Percentiles rank a stretch among this genome's conserved stretches.
phyloP scores from a whole-genome alignment of 306 rosid genomes.

The Morella rubra region DNA sequence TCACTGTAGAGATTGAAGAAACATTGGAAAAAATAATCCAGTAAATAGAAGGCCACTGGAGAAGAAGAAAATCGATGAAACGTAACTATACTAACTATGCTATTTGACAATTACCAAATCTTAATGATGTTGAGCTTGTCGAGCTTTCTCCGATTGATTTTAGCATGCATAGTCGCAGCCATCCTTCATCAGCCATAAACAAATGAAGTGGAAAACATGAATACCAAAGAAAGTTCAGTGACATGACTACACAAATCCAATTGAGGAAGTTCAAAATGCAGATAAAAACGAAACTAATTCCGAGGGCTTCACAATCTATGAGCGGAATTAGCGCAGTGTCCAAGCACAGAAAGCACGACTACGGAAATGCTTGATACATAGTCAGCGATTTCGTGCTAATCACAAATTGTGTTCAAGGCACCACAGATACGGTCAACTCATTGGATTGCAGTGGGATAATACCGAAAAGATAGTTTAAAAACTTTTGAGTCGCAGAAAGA shows the following conservation, averaged over 20 bases:
- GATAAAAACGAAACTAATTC: neutral
- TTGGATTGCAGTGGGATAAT: no score
- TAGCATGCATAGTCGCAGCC: constrained; percentile 62
- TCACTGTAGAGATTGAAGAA: constrained; percentile 44
- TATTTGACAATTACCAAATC: constrained; percentile 52
- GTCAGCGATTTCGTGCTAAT: neutral
- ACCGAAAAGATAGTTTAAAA: no score
- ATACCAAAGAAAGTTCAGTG: neutral
- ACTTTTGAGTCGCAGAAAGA: no score
- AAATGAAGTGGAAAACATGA: neutral
- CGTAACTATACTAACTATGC: neutral
- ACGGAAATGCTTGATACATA: neutral
- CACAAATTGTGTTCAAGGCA: neutral
- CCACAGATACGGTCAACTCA: no score
- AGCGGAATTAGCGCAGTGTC: neutral
- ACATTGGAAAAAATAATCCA: neutral
- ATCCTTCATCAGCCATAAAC: constrained; percentile 29
- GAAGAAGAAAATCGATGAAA: neutral
- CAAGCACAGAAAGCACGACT: neutral
- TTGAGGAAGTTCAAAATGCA: neutral
- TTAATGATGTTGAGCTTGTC: constrained; percentile 61
- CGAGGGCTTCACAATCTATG: constrained; percentile 1
- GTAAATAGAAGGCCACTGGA: neutral
- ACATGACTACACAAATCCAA: neutral
- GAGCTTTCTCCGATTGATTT: constrained; percentile 71